Evolutionary conservation across 2,329 filamentous ascomycete genomes (phyloP), one percentile per base, ranked within the genome.

Genomic region (Colletotrichum echinochloae): DNA sequence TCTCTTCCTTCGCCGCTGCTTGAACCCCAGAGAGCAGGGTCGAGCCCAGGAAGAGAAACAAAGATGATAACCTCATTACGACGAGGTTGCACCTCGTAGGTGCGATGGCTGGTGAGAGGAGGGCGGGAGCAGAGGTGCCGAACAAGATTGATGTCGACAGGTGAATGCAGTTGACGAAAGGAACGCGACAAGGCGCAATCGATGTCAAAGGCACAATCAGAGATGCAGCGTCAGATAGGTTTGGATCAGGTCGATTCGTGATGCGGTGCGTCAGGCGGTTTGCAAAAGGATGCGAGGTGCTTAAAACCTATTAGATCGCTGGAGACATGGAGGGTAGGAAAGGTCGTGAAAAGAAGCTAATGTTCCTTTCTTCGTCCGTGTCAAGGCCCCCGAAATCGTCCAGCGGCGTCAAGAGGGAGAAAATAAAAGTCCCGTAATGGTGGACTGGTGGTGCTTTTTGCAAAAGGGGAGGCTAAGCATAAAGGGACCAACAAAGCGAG

Each of bases 1-100:
- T 41, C 75, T 76, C 65, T 26, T 56, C 54, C 12, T 33, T 23
- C 82, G 80, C 12, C 82, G 80, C 12, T 79, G 80, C 35, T 56
- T 84, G 79, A 49, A 82, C 81, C 57, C 79, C 77, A 60, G 82
- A 83, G 56, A 84, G 74, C 59, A 80, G 78, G 62, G 81, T 80
- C 41, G 81, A 81, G 79, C 85, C 82, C 69, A 89, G 79, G 61
- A 89, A 77, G 74, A 87, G 78, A 70, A 86, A 78, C 64, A 84
- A 75, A 61, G 80, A 79, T 65, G 79, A 78, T 73, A 85, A 78
- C 80, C 82, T 83, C 84, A 86, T 86, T 77, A n/a, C 71, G 76
- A 74, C 33, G 65, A 70, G 61, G 54, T 41, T 60, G 60, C 69
- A 71, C 66, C 69, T 41, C 64, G 44, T 41, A 33, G 64, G 57